Conservation (phyloP, 441 rosid genomes). For the Mallotus japonicus region DNA sequence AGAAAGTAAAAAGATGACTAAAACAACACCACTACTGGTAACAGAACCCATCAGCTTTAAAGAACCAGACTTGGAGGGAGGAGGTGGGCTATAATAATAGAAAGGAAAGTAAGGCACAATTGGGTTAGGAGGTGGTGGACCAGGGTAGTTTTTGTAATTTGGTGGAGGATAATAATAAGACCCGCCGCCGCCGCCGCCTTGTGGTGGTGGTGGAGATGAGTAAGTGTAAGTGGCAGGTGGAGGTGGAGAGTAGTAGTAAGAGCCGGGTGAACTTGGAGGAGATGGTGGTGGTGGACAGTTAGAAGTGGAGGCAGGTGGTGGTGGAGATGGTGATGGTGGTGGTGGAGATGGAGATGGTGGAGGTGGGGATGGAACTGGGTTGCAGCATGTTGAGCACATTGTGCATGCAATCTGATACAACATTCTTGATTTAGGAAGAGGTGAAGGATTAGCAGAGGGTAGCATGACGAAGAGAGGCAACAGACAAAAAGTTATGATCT, state of each 20-base stretch:
- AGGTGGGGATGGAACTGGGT: slow-evolving; percentile 49
- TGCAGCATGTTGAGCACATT: slow-evolving; percentile 81
- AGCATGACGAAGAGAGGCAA: slow-evolving; percentile 17
- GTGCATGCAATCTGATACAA: slow-evolving; percentile 72
- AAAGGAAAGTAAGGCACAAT: slow-evolving; percentile 89
- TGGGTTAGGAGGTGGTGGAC: slow-evolving; percentile 88
- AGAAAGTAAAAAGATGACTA: slow-evolving; percentile 23
- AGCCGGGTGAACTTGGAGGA: slow-evolving; percentile 48
- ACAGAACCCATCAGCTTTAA: slow-evolving; percentile 21
- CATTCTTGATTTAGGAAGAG: slow-evolving; percentile 29
- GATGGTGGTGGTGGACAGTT: slow-evolving; percentile 75
- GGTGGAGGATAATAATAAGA: slow-evolving; percentile 67
- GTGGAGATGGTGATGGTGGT: background rate
- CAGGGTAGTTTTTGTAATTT: slow-evolving; percentile 42
- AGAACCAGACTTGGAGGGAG: slow-evolving; percentile 41
- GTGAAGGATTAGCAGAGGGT: slow-evolving; percentile 17
- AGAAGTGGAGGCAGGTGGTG: slow-evolving; percentile 36
- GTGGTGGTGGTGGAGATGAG: slow-evolving; percentile 64
- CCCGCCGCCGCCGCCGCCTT: slow-evolving; percentile 35
- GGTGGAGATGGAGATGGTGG: slow-evolving; percentile 48
- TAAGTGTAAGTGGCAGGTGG: slow-evolving; percentile 58
- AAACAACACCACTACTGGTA: background rate
- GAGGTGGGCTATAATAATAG: slow-evolving; percentile 73
- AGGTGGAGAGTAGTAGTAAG: slow-evolving; percentile 53
- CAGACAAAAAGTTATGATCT: slow-evolving; percentile 1